Evolutionary conservation across 148 eudicot genomes (phyloP), one percentile per base, ranked within the genome.

Genomic region (Diospyros lotus): DNA sequence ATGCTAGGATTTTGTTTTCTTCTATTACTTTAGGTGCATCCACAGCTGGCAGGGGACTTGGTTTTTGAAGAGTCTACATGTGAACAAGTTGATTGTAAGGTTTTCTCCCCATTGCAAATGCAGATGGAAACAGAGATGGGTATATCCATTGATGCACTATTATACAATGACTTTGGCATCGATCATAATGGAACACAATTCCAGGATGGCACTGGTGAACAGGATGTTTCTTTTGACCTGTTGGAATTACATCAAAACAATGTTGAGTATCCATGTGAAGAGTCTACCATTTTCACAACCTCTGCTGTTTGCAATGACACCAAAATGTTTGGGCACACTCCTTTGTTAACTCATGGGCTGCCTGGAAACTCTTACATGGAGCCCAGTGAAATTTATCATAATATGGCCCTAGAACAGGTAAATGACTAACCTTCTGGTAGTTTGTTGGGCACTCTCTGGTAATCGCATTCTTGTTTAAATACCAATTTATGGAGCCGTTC

Each of bases 131-230:
- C 71, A 9, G 83, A 75, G 41, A 12, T 68, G 5, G 78, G 67
- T 2, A 41, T 74, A 17, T 58, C n/a, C 43, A 5, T 69, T 15
- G 84, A 62, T 73, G 77, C 84, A 40, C 84, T 78, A 8, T 81
- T 68, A 77, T 75, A 78, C 51, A 59, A 73, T 74, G 84, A 81
- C 61, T 81, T 77, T 66, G 84, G 84, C 60, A 68, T 58, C 60
- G 69, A 76, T 58, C 75, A 65, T 15, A 74, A 65, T 66, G 80
- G 78, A 46, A 45, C 73, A 39, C 59, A 69, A 46, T 81, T 81
- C 59, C 80, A 73, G 74, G 84, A 81, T 74, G 84, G 84, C 53
- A 69, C 84, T 18, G 55, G 75, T n/a, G 84, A 81, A 74, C 80
- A 73, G 72, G 84, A 81, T 74, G 81, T 69, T 11, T 77, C 78